phyloP scores from a whole-genome alignment of 176 grass and related monocot species.

The Eremochloa ophiuroides region DNA sequence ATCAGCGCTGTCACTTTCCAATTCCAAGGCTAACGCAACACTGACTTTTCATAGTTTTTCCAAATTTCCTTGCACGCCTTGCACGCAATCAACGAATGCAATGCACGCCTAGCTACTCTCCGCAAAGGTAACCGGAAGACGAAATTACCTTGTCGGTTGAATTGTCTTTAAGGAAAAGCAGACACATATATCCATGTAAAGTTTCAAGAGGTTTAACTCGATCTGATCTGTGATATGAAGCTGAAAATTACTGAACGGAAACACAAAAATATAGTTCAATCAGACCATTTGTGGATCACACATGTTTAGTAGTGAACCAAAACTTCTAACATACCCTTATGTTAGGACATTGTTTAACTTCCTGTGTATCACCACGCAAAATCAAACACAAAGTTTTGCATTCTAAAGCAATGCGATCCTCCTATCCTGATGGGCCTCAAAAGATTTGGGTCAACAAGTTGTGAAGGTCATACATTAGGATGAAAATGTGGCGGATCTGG shows the following conservation, averaged over 20 bases:
- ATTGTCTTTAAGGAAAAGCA: neutral
- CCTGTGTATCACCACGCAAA: neutral
- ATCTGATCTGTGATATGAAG: neutral
- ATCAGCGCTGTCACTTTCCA: neutral
- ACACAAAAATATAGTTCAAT: neutral
- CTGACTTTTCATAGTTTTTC: neutral
- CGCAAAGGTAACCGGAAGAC: neutral
- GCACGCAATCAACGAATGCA: neutral
- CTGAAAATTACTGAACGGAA: neutral
- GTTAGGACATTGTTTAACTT: neutral
- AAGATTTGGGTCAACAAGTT: no score
- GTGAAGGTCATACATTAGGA: no score
- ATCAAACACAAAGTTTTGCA: neutral
- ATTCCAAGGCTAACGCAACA: neutral
- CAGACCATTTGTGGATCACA: neutral
- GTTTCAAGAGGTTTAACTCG: neutral
- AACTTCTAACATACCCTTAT: neutral
- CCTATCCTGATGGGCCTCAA: no score
- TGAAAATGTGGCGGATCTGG: no score
- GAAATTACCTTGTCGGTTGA: neutral
- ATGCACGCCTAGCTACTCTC: neutral
- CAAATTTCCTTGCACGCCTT: neutral
- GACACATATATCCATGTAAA: neutral
- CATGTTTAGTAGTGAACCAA: no score
- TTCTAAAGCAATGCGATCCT: neutral